Conservation (phyloP, 441 rosid species). For the Gossypium schwendimanii region DNA sequence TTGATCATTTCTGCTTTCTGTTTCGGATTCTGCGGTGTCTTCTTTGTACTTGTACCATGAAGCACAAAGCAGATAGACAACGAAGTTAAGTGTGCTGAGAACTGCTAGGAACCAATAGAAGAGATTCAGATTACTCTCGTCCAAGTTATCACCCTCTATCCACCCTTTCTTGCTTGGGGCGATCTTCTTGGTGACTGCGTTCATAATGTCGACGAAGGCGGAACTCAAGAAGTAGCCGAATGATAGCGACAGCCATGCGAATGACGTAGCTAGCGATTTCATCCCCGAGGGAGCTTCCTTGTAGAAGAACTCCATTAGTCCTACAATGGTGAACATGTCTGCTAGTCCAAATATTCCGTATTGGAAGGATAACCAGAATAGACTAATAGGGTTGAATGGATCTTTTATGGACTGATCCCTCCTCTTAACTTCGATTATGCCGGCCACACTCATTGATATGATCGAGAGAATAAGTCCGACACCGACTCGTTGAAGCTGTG, state of each 20-base stretch:
- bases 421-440: slow-evolving; percentile 7
- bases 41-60: slow-evolving; percentile 20
- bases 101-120: slow-evolving; percentile 18
- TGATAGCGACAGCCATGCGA: background rate
- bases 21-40: slow-evolving; percentile 1
- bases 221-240: slow-evolving; percentile 15
- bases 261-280: slow-evolving; percentile 2
- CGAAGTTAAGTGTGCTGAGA: slow-evolving; percentile 8
- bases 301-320: slow-evolving; percentile 17
- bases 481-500: slow-evolving; percentile 10
- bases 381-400: slow-evolving; percentile 4
- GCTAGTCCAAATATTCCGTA: slow-evolving; percentile 20
- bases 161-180: slow-evolving; percentile 19
- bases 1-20: background rate
- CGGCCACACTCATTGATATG: slow-evolving; percentile 4
- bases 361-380: slow-evolving; percentile 19
- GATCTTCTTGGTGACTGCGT: slow-evolving; percentile 12
- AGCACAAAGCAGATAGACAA: slow-evolving; percentile 10
- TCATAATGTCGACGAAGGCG: slow-evolving; percentile 9
- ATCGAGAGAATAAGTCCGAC: slow-evolving; percentile 9
- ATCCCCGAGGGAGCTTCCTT: slow-evolving; percentile 11
- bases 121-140: slow-evolving; percentile 4
- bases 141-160: slow-evolving; percentile 8
- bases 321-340: slow-evolving; percentile 21
- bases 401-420: slow-evolving; percentile 9